Percentiles rank a stretch among this genome's conserved stretches.
Evolutionary conservation across 352 stramenopile species (phyloP).

Genomic region (Phytophthora macrochlamydospora): DNA sequence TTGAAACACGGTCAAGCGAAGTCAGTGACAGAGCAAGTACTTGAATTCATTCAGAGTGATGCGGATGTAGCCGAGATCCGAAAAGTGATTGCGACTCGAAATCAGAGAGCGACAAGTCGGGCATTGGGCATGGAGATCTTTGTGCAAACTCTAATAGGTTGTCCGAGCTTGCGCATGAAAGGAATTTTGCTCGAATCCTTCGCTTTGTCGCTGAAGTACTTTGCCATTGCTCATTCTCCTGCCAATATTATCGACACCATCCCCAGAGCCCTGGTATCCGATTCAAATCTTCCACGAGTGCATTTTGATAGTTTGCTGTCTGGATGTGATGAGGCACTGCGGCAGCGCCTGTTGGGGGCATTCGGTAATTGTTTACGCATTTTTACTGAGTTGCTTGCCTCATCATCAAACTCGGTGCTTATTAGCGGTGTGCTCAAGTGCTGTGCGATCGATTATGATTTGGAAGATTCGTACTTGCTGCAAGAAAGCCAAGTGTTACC

Average conservation of each 20-base stretch:
- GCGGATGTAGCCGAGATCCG: constrained; percentile 63
- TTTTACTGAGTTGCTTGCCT: constrained; percentile 38
- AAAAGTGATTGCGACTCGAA: constrained; percentile 49
- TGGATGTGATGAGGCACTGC: constrained; percentile 54
- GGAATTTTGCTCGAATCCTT: constrained; percentile 60
- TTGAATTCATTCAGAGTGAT: constrained; percentile 88
- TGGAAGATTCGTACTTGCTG: constrained; percentile 75
- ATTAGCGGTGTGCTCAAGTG: constrained; percentile 57
- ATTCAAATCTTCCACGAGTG: constrained; percentile 30
- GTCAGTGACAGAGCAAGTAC: constrained; percentile 80
- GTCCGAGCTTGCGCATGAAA: constrained; percentile 30
- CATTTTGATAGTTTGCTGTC: constrained; percentile 63
- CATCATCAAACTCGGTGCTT: constrained; percentile 25
- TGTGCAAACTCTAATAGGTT: constrained; percentile 31
- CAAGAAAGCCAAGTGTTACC: constrained; percentile 65
- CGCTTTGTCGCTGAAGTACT: constrained; percentile 42
- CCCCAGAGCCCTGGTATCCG: too few species aligned
- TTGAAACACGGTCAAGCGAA: constrained; percentile 55
- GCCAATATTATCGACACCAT: constrained; percentile 19
- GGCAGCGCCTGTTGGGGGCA: constrained; percentile 50
- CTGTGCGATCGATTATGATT: constrained; percentile 74
- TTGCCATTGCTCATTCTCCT: constrained; percentile 37
- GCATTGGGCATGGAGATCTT: constrained; percentile 59
- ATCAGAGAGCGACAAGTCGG: constrained; percentile 50
- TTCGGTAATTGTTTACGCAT: constrained; percentile 52